These are phyloP conservation scores for Talaromyces verruculosus DNA, from an alignment of 2,329 filamentous ascomycete genomes.

Conservation along the genomic window DNA sequence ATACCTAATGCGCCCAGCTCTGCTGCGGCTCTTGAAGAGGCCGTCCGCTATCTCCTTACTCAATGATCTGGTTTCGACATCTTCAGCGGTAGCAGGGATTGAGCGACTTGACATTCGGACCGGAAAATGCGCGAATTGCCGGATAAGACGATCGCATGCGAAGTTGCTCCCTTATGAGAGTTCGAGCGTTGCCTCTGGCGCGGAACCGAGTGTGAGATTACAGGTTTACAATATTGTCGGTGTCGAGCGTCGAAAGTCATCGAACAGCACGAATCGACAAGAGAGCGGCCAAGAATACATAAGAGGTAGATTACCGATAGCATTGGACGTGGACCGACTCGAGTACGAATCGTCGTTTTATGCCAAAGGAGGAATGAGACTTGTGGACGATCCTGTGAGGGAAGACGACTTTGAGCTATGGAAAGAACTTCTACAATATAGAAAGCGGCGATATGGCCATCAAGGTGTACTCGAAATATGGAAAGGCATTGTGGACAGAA, in stretches of 20 bases:
- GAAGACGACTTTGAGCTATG: conserved; percentile 44
- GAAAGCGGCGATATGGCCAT: conserved; percentile 45
- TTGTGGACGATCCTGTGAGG: conserved; percentile 38
- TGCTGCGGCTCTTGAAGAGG: conserved; percentile 45
- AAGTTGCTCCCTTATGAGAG: neutral
- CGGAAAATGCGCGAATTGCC: conserved; percentile 33
- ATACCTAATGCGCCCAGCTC: conserved; percentile 44
- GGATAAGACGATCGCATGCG: conserved; percentile 26
- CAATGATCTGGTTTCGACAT: conserved; percentile 31
- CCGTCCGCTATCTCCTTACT: conserved; percentile 43
- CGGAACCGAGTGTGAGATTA: conserved; percentile 24
- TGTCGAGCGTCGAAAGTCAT: conserved; percentile 2
- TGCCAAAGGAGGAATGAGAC: conserved; percentile 35
- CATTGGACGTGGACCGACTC: conserved; percentile 36
- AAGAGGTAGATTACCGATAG: conserved; percentile 17
- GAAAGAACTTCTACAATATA: conserved; percentile 46
- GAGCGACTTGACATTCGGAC: conserved; percentile 32
- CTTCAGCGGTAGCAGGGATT: conserved; percentile 31
- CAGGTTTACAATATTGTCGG: conserved; percentile 33
- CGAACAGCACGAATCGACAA: neutral
- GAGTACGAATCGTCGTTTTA: conserved; percentile 47
- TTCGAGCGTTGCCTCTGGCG: conserved; percentile 15
- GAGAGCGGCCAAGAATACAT: neutral
- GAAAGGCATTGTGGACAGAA: conserved; percentile 37
- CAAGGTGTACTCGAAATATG: conserved; percentile 45